A percentile compares a stretch with the other conserved stretches of the same genome.
Conservation (phyloP, 2,329 filamentous ascomycete species). For the Ploettnerulaceae sp. region DNA sequence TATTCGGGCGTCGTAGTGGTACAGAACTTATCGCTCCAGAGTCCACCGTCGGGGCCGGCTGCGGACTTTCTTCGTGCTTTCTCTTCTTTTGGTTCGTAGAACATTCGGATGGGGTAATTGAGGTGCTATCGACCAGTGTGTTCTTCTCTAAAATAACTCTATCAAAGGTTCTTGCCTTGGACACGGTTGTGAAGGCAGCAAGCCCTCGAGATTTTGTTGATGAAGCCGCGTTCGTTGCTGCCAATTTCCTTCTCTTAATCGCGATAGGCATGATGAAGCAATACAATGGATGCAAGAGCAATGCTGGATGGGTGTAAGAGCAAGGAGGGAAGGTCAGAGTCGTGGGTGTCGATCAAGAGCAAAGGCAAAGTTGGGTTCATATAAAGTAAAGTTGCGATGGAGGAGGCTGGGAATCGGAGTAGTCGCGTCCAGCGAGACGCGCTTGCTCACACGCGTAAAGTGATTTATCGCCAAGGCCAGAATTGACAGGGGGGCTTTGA, state of each 20-base stretch:
- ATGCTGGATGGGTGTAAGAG: slow-evolving; percentile 13
- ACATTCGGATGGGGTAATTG: slow-evolving; percentile 35
- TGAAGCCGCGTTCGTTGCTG: slow-evolving; percentile 15
- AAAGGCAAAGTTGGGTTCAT: slow-evolving; percentile 2
- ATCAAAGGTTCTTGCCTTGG: slow-evolving; percentile 36
- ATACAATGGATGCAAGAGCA: slow-evolving; percentile 17
- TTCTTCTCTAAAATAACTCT: slow-evolving; percentile 35
- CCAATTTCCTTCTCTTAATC: slow-evolving; percentile 31
- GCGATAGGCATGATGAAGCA: slow-evolving; percentile 29
- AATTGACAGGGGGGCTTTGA: neutral
- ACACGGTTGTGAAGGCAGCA: slow-evolving; percentile 40
- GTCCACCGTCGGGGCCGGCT: slow-evolving; percentile 8
- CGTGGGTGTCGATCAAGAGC: slow-evolving; percentile 15
- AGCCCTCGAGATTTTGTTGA: slow-evolving; percentile 32
- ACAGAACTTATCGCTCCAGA: slow-evolving; percentile 9
- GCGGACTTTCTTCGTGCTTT: slow-evolving; percentile 19
- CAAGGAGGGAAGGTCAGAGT: slow-evolving; percentile 17
- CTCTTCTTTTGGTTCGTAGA: slow-evolving; percentile 25
- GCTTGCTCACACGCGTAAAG: slow-evolving; percentile 27
- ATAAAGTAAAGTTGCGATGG: slow-evolving; percentile 4
- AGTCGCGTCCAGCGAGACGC: slow-evolving; percentile 20
- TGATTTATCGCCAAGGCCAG: slow-evolving; percentile 15
- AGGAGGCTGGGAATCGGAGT: slow-evolving; percentile 25
- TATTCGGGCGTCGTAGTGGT: neutral
- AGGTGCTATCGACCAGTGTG: slow-evolving; percentile 23